Base-by-base conservation (phyloP, 1,284 basidiomycete species). In the Tylopilus orsonianus region DNA sequence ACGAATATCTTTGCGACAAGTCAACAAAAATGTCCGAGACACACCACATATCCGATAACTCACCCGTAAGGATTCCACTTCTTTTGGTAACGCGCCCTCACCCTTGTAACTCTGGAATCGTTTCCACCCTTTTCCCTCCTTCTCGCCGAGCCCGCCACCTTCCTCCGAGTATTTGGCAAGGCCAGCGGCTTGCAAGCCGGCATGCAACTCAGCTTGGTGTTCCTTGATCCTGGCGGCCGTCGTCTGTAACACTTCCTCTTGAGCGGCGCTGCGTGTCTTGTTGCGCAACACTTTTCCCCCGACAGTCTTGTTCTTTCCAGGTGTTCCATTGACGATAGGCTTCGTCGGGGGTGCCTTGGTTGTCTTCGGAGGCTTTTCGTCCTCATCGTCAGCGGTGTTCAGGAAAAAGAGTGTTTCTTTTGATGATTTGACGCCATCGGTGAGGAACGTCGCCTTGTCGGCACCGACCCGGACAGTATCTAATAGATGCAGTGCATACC, bases 61-160 rank as follows among this genome's bases (percentile, higher is more conserved):
- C 66, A 93, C 91, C 62, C 87, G 75, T 48, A 93, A 68, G 54
- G 77, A 79, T 53, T 93, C 88, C 3, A 85, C 83, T 49, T 91
- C 85, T 33, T 78, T 76, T 1, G 97, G 97, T 27, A 99, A 71
- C 50, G 87, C 91, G 19, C 81, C 89, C 66, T 98, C 96, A 32
- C 95, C 87, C 69, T 93, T 94, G 72, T 98, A 99, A 60, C 93
- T 96, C 72, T 95, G 93, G 73, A 97, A 99, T 55, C 87, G 85
- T 68, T 96, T 96, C 85, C 95, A 95, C 1, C 83, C 80, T 68
- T 97, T 97, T 24, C 89, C 89, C 58, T 91, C 87, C 57, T 92
- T 90, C 30, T 87, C 86, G 19, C 80, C 79, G n/a, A 69, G 72
- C 3, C 77, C 83, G 43, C 75, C 81, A 20, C 81, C 87, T 55